Evolutionary conservation across 441 rosid genomes (phyloP), one percentile per base, ranked within the genome.

Genomic region (Adansonia grandidieri): DNA sequence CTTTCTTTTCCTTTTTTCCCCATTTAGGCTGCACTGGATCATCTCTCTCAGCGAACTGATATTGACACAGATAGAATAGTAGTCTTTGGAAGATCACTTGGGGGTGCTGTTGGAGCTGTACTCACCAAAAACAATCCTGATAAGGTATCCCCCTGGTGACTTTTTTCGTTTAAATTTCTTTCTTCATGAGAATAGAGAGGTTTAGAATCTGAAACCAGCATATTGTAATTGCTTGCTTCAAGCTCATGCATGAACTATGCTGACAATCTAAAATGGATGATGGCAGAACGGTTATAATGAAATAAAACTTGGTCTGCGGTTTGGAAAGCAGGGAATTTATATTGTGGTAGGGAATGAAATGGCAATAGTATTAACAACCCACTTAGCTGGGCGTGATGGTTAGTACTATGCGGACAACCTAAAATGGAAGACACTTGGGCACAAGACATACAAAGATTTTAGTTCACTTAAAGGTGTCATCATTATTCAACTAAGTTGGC

Each of bases 91-190:
- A 91, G 99, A 83, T 96, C 99, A 71, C 96, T 96, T 57, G 99
- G 99, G 44, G 99, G 99, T 83, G 99, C 99, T 44, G 99, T 96
- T 57, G 99, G 99, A 80, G 80, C 99, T 80, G 86, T 90, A 79
- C 91, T 96, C 73, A 83, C 95, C 61, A 91, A 86, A 89, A 96
- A 91, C 86, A 94, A 94, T 79, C 98, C 97, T 32, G 91, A 91
- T 62, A 91, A 91, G 98, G 99, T 96, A 87, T 66, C 19, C 45
- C 48, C 78, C 28, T 15, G 22, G 57, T 37, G 19, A 19, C 56
- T 66, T 24, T 51, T 44, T 71, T n/a, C 17, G 17, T 79, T 65
- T 77, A 60, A 28, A 6, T 42, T 69, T 22, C 15, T 57, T 22
- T 24, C 11, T 42, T 56, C 20, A 1, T 22, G 22, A 50, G 37